A percentile compares a stretch with the other conserved stretches of the same genome.
phyloP scores from a whole-genome alignment of 768 basidiomycete genomes.

The Boletus huronensis region DNA sequence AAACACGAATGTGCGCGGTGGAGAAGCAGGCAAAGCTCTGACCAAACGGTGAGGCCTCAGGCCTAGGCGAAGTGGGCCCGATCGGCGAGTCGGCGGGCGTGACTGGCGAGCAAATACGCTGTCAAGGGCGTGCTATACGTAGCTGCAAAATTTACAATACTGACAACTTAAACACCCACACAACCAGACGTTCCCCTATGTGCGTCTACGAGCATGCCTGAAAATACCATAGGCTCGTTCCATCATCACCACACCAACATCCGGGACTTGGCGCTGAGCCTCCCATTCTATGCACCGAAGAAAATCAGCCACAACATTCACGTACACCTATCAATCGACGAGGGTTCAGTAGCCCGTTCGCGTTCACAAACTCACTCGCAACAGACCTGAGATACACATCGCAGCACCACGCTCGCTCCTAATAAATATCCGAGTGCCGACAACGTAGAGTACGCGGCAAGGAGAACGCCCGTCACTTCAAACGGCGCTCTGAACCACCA shows the following conservation, averaged over 20 bases:
- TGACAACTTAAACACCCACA: no score
- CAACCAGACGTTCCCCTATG: not conserved
- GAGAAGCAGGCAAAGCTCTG: no score
- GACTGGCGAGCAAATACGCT: no score
- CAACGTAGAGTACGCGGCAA: not conserved
- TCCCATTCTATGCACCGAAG: constrained; percentile 13
- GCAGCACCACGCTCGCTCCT: not conserved
- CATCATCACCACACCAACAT: not conserved
- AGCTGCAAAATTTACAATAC: not conserved
- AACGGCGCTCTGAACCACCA: constrained; percentile 11
- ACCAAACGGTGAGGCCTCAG: no score
- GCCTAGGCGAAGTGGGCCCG: no score
- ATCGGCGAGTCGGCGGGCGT: no score
- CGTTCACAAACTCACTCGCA: not conserved
- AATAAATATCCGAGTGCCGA: not conserved
- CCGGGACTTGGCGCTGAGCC: not conserved
- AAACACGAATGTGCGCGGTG: no score
- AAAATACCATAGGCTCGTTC: not conserved
- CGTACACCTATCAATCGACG: constrained; percentile 1
- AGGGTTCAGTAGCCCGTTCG: not conserved
- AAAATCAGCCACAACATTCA: not conserved
- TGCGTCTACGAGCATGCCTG: not conserved
- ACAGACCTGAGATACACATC: constrained; percentile 2
- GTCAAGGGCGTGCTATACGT: no score
- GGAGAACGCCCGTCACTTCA: not conserved